A percentile compares a stretch with the other conserved stretches of the same genome.
Conservation (phyloP, 371 early-diverging fungal species). For the Mucor plumbeus region DNA sequence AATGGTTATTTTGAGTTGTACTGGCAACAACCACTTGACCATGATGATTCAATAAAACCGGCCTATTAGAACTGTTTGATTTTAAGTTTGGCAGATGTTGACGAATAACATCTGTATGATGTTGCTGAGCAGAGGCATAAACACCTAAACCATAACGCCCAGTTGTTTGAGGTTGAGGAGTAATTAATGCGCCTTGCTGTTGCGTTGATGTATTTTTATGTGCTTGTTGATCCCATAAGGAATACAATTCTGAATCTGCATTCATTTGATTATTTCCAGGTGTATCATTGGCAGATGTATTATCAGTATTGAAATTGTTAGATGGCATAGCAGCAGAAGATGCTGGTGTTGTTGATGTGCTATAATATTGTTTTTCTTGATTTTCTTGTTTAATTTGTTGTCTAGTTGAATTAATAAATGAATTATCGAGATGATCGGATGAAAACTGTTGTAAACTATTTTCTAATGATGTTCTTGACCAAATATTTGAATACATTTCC, state of each 20-base stretch:
- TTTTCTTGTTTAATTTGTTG: conserved; percentile 1
- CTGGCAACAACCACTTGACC: conserved; percentile 26
- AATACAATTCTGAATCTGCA: conserved; percentile 11
- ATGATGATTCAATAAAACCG: conserved; percentile 33
- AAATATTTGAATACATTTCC: conserved; percentile 17
- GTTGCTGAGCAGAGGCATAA: conserved; percentile 58
- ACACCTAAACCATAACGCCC: conserved; percentile 42
- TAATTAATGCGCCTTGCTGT: not conserved
- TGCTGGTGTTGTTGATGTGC: not conserved
- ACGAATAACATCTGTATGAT: conserved; percentile 53
- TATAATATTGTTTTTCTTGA: not conserved
- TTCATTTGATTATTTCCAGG: not conserved
- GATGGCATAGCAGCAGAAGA: not conserved
- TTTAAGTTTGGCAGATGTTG: conserved; percentile 40
- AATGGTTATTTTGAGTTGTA: not conserved
- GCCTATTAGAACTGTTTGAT: conserved; percentile 22
- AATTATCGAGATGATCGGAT: not conserved
- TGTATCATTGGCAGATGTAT: not conserved
- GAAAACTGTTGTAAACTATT: not conserved
- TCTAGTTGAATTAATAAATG: conserved; percentile 4
- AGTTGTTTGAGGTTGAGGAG: conserved; percentile 3
- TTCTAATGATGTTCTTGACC: not conserved
- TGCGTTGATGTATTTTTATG: not conserved
- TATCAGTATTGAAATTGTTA: not conserved
- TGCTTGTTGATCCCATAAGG: conserved; percentile 6